Evolutionary conservation across 345 rosid genomes (phyloP).

Genomic region (Eucalyptus fibrosa): DNA sequence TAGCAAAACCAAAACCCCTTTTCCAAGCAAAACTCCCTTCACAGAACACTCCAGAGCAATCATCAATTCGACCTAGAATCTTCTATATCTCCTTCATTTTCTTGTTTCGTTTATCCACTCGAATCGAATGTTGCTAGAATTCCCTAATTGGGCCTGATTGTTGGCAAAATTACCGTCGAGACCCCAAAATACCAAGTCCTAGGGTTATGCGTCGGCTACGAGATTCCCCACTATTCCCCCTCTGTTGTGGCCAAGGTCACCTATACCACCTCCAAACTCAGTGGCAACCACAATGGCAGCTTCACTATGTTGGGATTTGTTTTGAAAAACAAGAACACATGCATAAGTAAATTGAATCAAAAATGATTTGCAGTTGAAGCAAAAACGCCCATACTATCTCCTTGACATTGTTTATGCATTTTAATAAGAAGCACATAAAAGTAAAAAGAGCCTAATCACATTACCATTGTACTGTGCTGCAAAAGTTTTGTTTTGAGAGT

Average conservation of each 20-base stretch:
- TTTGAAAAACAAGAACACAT: too few relatives aligned
- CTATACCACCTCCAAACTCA: neutral
- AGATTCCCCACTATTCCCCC: neutral
- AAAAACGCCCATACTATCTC: too few relatives aligned
- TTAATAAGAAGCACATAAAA: too few relatives aligned
- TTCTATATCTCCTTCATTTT: neutral
- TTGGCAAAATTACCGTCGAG: neutral
- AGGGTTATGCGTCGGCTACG: neutral
- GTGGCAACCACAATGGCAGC: too few relatives aligned
- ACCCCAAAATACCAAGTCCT: neutral
- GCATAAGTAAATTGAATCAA: too few relatives aligned
- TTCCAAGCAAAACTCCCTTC: neutral
- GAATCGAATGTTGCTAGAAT: neutral
- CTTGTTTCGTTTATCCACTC: neutral
- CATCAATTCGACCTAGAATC: neutral
- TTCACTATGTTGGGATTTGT: too few relatives aligned
- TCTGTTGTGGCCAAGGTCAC: neutral
- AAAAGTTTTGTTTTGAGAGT: accelerated
- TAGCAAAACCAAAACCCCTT: neutral
- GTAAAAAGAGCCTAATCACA: too few relatives aligned
- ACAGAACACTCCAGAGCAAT: neutral
- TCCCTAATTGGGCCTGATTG: neutral
- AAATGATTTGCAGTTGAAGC: too few relatives aligned
- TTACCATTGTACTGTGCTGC: too few relatives aligned
- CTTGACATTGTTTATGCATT: too few relatives aligned